Percentiles rank a stretch among this genome's conserved stretches.
phyloP scores from a whole-genome alignment of 2,329 filamentous ascomycete species.

The Thelonectria olida region DNA sequence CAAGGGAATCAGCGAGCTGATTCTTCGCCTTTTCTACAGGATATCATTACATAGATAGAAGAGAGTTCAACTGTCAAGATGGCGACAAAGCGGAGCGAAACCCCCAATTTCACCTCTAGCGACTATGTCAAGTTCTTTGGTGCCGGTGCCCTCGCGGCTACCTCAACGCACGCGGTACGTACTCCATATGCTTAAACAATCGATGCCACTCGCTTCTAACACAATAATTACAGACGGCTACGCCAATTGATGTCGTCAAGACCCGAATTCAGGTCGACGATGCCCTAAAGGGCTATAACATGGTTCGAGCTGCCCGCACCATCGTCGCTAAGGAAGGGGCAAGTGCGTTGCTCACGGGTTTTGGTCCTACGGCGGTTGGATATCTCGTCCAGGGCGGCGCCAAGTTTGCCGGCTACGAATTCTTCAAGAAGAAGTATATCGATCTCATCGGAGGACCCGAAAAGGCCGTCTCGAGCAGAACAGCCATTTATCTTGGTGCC shows the following conservation, averaged over 20 bases:
- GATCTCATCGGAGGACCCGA: slow-evolving; percentile 67
- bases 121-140: slow-evolving; percentile 65
- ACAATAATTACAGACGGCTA: slow-evolving; percentile 53
- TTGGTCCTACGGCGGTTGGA: slow-evolving; percentile 85
- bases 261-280: slow-evolving; percentile 92
- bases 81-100: slow-evolving; percentile 40
- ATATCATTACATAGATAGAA: neutral
- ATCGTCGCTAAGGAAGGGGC: slow-evolving; percentile 84
- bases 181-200: neutral
- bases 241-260: slow-evolving; percentile 78
- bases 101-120: slow-evolving; percentile 51
- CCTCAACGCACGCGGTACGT: slow-evolving; percentile 60
- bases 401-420: slow-evolving; percentile 93
- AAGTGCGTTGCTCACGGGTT: slow-evolving; percentile 81
- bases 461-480: slow-evolving; percentile 54
- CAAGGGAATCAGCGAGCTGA: neutral
- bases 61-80: slow-evolving; percentile 26
- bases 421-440: slow-evolving; percentile 92
- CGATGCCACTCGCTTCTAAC: neutral
- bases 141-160: slow-evolving; percentile 62
- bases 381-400: slow-evolving; percentile 91
- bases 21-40: neutral
- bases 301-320: slow-evolving; percentile 80
- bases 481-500: slow-evolving; percentile 75
- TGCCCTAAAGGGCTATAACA: slow-evolving; percentile 82